Conservation (phyloP, 495 filamentous ascomycete genomes). For the Ascobolus immersus region DNA sequence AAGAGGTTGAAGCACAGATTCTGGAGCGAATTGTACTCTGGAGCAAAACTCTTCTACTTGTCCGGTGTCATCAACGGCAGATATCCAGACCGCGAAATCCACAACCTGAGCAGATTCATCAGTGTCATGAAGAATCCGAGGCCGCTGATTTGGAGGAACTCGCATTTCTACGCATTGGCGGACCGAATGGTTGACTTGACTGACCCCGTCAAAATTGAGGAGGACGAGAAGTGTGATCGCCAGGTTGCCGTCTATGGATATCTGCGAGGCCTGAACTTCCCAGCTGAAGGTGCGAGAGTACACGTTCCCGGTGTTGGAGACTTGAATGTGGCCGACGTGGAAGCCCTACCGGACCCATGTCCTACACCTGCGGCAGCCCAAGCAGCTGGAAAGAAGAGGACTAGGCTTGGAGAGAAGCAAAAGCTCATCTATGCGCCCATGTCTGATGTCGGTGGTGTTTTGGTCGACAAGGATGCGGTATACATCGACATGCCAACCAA, state of each 20-base stretch:
- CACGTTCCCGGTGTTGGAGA: slow-evolving; percentile 93
- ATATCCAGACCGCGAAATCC: slow-evolving; percentile 87
- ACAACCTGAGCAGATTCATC: slow-evolving; percentile 82
- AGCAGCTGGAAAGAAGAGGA: slow-evolving; percentile 51
- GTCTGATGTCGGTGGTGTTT: slow-evolving; percentile 83
- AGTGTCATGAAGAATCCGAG: slow-evolving; percentile 97
- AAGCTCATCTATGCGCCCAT: slow-evolving; percentile 90
- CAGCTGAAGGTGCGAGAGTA: slow-evolving; percentile 58
- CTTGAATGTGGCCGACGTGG: slow-evolving; percentile 56
- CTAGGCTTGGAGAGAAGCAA: slow-evolving; percentile 75
- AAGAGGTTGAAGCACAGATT: slow-evolving; percentile 87
- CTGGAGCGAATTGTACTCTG: slow-evolving; percentile 90
- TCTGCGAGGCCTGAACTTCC: slow-evolving; percentile 83
- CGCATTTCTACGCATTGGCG: slow-evolving; percentile 75
- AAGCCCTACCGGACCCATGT: slow-evolving; percentile 76
- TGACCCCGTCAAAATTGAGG: slow-evolving; percentile 67
- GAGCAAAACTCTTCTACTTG: slow-evolving; percentile 87
- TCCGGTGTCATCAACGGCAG: slow-evolving; percentile 86
- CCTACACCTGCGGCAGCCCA: slow-evolving; percentile 80
- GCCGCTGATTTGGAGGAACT: slow-evolving; percentile 86
- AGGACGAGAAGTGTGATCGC: slow-evolving; percentile 66
- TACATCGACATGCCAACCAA: slow-evolving; percentile 51
- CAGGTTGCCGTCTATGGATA: slow-evolving; percentile 83
- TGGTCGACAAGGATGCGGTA: slow-evolving; percentile 58
- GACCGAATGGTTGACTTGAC: slow-evolving; percentile 90